phyloP scores from a whole-genome alignment of 805 yeast genomes.

The Zygosaccharomyces bailii region DNA sequence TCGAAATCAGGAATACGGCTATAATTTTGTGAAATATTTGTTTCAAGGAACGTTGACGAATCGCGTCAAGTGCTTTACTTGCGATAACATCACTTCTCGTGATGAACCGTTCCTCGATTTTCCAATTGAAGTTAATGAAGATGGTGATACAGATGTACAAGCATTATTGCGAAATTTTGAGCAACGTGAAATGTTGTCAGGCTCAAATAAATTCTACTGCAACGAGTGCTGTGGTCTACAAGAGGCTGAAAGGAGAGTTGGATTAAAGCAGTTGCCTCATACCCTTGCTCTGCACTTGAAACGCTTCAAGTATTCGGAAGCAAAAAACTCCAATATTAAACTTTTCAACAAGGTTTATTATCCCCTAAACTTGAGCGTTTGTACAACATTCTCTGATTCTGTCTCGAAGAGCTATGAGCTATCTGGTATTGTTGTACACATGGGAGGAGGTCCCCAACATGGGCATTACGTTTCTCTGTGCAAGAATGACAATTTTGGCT shows the following conservation, averaged over 20 bases:
- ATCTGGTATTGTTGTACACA: constrained; percentile 83
- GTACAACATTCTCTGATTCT: constrained; percentile 46
- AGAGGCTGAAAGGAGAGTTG: constrained; percentile 89
- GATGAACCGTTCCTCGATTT: constrained; percentile 86
- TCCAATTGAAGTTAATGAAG: constrained; percentile 75
- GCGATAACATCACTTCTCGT: constrained; percentile 76
- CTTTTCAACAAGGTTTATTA: constrained; percentile 81
- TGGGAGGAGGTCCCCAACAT: constrained; percentile 97
- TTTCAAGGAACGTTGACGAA: constrained; percentile 85
- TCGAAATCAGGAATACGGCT: constrained; percentile 18
- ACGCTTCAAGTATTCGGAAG: constrained; percentile 88
- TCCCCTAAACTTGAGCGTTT: constrained; percentile 66
- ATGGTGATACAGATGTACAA: constrained; percentile 70
- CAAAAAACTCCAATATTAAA: constrained; percentile 74
- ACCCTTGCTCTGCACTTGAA: constrained; percentile 81
- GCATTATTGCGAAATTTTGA: constrained; percentile 47
- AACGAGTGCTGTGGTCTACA: constrained; percentile 86
- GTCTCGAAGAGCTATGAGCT: constrained; percentile 65
- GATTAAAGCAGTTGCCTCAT: constrained; percentile 71
- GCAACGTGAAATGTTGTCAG: constrained; percentile 79
- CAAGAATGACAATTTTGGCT: constrained; percentile 71
- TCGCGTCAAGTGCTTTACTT: constrained; percentile 84
- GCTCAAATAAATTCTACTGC: constrained; percentile 88
- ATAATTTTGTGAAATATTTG: constrained; percentile 58
- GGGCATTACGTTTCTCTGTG: constrained; percentile 92